Conservation (phyloP, 2,329 filamentous ascomycete genomes). For the Parastagonospora nodorum region DNA sequence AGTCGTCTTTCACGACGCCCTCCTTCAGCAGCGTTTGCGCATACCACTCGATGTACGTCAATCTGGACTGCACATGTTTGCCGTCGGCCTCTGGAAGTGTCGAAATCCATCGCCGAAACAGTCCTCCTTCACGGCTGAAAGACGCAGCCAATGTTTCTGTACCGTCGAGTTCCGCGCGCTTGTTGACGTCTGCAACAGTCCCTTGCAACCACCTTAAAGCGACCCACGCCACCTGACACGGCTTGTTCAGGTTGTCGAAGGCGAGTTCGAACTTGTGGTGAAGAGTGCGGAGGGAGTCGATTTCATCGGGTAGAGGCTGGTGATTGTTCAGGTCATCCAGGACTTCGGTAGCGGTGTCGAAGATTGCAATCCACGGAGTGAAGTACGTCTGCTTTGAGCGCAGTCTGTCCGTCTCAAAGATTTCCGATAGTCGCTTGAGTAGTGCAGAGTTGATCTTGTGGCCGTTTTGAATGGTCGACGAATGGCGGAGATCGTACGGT, state of each 20-base stretch:
- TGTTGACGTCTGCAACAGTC: neutral
- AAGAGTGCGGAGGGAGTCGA: neutral
- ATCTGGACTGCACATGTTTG: neutral
- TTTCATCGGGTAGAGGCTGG: neutral
- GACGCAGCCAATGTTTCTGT: neutral
- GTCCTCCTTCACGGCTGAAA: conserved; percentile 6
- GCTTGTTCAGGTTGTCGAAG: neutral
- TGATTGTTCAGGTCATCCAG: neutral
- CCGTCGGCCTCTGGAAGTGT: conserved; percentile 10
- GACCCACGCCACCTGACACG: neutral
- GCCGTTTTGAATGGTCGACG: neutral
- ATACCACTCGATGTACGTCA: conserved; percentile 1
- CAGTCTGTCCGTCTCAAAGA: conserved; percentile 7
- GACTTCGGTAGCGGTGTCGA: neutral
- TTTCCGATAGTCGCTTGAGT: neutral
- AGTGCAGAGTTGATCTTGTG: neutral
- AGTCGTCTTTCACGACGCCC: neutral
- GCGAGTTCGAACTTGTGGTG: neutral
- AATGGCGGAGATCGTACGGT: conserved; percentile 5
- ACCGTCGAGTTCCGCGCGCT: neutral
- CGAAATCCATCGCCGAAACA: conserved; percentile 11
- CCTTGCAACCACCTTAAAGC: conserved; percentile 5
- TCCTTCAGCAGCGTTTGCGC: neutral
- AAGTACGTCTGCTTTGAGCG: conserved; percentile 7
- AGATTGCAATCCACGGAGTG: conserved; percentile 3